A percentile compares a stretch with the other conserved stretches of the same genome.
Conservation (phyloP, 1,284 basidiomycete species). For the Phaffia rhodozyma region DNA sequence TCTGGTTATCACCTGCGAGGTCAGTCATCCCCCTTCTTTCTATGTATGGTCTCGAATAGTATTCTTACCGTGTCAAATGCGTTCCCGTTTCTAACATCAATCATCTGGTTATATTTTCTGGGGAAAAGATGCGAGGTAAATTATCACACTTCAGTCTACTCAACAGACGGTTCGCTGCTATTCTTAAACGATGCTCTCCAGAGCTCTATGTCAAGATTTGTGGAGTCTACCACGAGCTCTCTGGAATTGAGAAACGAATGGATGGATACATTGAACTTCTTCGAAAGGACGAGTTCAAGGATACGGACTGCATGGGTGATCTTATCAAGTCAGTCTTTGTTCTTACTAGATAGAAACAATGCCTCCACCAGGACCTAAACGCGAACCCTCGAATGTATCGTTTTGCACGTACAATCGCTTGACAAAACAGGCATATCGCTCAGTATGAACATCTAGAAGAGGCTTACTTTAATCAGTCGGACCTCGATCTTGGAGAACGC, state of each 20-base stretch:
- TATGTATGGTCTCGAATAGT: not conserved
- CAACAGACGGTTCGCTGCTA: conserved; percentile 73
- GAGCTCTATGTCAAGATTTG: conserved; percentile 75
- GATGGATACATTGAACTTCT: conserved; percentile 81
- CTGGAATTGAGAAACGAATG: conserved; percentile 76
- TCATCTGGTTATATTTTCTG: not conserved
- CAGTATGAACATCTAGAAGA: conserved; percentile 85
- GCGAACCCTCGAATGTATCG: not conserved
- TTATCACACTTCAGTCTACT: conserved; percentile 64
- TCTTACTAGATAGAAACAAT: not conserved
- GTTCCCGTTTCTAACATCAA: not conserved
- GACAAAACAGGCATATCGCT: conserved; percentile 54
- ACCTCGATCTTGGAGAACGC: conserved; percentile 74
- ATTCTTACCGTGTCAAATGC: not conserved
- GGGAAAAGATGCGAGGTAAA: conserved; percentile 58
- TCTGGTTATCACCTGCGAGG: conserved; percentile 81
- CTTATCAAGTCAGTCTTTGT: conserved; percentile 55
- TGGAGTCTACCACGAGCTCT: conserved; percentile 68
- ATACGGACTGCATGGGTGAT: conserved; percentile 81
- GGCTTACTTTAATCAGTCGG: conserved; percentile 64
- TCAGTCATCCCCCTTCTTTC: conserved; percentile 31
- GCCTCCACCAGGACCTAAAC: conserved; percentile 3
- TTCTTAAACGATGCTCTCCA: conserved; percentile 63
- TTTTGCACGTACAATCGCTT: not conserved
- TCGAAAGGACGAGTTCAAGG: conserved; percentile 76